phyloP scores from a whole-genome alignment of 805 yeast species.

The Candida koratica region DNA sequence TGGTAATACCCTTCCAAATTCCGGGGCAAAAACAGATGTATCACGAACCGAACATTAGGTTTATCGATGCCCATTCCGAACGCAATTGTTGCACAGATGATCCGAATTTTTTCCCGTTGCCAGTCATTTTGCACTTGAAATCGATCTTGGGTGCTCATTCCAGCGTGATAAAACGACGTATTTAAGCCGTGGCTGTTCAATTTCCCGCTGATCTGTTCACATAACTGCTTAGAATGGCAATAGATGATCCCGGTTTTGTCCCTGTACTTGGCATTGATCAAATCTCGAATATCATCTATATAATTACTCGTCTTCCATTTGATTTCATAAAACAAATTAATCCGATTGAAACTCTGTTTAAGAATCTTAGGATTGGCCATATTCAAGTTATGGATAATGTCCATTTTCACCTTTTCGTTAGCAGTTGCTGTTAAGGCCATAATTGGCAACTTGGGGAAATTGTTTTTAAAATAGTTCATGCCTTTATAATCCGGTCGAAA shows the following conservation, averaged over 20 bases:
- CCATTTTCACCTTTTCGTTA: conserved; percentile 81
- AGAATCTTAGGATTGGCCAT: conserved; percentile 59
- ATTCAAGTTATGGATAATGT: conserved; percentile 74
- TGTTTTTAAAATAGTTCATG: conserved; percentile 63
- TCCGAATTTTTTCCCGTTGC: conserved; percentile 70
- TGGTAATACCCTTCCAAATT: conserved; percentile 95
- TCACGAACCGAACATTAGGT: conserved; percentile 88
- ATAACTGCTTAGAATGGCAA: conserved; percentile 84
- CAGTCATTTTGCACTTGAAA: conserved; percentile 68
- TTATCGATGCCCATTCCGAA: conserved; percentile 99
- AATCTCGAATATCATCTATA: conserved; percentile 55
- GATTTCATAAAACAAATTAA: conserved; percentile 78
- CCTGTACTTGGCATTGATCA: conserved; percentile 48
- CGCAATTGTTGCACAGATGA: conserved; percentile 95
- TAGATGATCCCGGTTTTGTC: conserved; percentile 83
- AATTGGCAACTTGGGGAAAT: conserved; percentile 77
- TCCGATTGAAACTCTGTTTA: conserved; percentile 89
- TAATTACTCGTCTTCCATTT: conserved; percentile 56
- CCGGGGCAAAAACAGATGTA: conserved; percentile 84
- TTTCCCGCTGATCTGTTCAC: conserved; percentile 74
- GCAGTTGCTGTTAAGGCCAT: conserved; percentile 99
- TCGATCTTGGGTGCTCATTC: conserved; percentile 80
- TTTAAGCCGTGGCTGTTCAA: conserved; percentile 58
- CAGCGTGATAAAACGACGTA: conserved; percentile 86
- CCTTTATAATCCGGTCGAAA: conserved; percentile 94